A percentile compares a stretch with the other conserved stretches of the same genome.
Conservation (phyloP, 495 filamentous ascomycete species). For the Penicillium atrosanguineum region DNA sequence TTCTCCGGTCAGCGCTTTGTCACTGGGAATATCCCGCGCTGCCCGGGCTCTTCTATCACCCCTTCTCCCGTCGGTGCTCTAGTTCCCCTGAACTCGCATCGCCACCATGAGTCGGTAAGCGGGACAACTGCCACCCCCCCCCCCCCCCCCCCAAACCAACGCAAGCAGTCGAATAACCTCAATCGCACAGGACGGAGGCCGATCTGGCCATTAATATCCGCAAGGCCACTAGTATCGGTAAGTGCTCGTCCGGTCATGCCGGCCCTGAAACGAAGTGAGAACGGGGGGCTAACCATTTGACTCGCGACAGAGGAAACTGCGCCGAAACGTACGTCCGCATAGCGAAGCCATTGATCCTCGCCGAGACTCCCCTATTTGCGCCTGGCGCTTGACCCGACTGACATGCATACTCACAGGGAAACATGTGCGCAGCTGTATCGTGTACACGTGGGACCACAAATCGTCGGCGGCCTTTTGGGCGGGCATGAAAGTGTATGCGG, state of each 20-base stretch:
- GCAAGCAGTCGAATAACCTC: slow-evolving; percentile 17
- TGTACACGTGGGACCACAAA: slow-evolving; percentile 99
- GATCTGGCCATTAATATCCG: slow-evolving; percentile 94
- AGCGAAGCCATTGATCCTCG: not conserved
- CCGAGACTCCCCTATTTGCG: not conserved
- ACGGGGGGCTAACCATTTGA: slow-evolving; percentile 27
- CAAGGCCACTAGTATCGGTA: slow-evolving; percentile 89
- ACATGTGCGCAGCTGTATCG: slow-evolving; percentile 96
- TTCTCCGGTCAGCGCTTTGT: slow-evolving; percentile 15
- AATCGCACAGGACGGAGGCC: slow-evolving; percentile 69
- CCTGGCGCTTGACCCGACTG: slow-evolving; percentile 11
- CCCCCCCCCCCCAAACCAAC: not conserved
- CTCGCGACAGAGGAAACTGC: slow-evolving; percentile 75
- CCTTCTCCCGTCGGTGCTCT: slow-evolving; percentile 18
- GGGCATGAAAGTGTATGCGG: slow-evolving; percentile 91
- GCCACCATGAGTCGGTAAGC: slow-evolving; percentile 48
- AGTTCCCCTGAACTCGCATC: slow-evolving; percentile 23
- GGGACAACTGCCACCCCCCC: not conserved
- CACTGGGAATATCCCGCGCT: slow-evolving; percentile 13
- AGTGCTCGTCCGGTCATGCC: slow-evolving; percentile 18
- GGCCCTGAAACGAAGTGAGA: slow-evolving; percentile 7
- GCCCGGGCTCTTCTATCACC: slow-evolving; percentile 26
- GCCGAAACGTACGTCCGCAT: slow-evolving; percentile 69
- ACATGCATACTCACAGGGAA: slow-evolving; percentile 55
- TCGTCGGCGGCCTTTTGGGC: slow-evolving; percentile 95